Evolutionary conservation across 495 filamentous ascomycete genomes (phyloP), one percentile per base, ranked within the genome.

Genomic region (Penicillium canescens): DNA sequence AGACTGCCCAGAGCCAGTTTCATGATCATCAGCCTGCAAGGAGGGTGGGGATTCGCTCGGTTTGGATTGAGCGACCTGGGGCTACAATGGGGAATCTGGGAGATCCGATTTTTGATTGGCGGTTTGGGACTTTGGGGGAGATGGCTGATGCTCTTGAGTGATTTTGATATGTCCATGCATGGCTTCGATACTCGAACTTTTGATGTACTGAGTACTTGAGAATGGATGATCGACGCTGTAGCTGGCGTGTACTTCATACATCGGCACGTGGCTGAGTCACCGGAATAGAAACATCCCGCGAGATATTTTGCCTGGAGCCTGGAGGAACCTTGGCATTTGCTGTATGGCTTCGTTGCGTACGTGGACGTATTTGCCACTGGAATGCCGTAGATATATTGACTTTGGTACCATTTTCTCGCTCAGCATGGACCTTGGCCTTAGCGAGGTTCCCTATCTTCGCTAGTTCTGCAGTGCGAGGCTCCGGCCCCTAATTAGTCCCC

Each of bases 11-110:
- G 61, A 88, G 85, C 37, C 68, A 89, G 72, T 77, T 74, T 35
- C 82, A 85, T 59, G 90, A 93, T 69, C 89, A 93, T 71, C 75
- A 82, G 4, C 85, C 90, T 0, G 86, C 84, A 18, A 79, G 76
- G 62, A 64, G 80, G 68, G 55, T 85, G 40, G 86, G 85, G 18
- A 61, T 94, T 44, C 62, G 65, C 57, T 86, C 82, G 42, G 81
- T 82, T 37, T 95, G 88, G 87, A 91, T 95, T 64, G 80, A 78
- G 59, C 69, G 90, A 52, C 76, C 61, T 23, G 73, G 70, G 11
- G 66, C 67, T 18, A 73, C 56, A 54, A 76, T 65, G 63, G 75
- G 71, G 61, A 79, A 63, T 62, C 57, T 61, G 59, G 75, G 57
- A 18, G 69, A 76, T 42, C 73, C 74, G 48, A 69, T 81, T 5